Percentiles rank a stretch among this genome's conserved stretches.
Evolutionary conservation across 805 yeast genomes (phyloP).

Genomic region (Cyberlindnera mrakii): DNA sequence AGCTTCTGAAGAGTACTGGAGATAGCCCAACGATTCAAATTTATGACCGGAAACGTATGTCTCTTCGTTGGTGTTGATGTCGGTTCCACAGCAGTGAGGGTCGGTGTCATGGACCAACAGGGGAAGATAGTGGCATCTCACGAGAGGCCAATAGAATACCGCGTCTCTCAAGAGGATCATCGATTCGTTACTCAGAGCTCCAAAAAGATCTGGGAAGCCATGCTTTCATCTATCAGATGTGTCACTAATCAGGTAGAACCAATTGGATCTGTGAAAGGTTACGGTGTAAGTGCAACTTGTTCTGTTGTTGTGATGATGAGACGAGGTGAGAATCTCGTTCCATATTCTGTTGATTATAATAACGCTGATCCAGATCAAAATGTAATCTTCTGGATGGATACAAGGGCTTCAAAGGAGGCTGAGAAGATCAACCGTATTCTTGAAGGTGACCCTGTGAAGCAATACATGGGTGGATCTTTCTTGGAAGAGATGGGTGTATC

Average conservation of each 20-base stretch:
- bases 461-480: slow-evolving; percentile 36
- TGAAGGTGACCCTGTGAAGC: slow-evolving; percentile 16
- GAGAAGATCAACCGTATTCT: slow-evolving; percentile 11
- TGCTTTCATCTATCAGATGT: slow-evolving; percentile 22
- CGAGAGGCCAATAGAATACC: slow-evolving; percentile 21
- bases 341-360: slow-evolving; percentile 29
- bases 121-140: slow-evolving; percentile 13
- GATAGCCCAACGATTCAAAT: no score
- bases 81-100: slow-evolving; percentile 45
- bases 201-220: slow-evolving; percentile 29
- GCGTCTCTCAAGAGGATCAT: slow-evolving; percentile 14
- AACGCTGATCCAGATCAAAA: slow-evolving; percentile 26
- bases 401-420: slow-evolving; percentile 34
- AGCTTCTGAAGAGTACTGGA: no score
- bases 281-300: slow-evolving; percentile 51
- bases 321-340: slow-evolving; percentile 14
- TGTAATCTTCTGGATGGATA: slow-evolving; percentile 58
- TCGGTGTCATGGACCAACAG: slow-evolving; percentile 24
- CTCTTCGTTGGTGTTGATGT: slow-evolving; percentile 38
- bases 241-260: background rate
- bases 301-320: slow-evolving; percentile 43
- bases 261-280: slow-evolving; percentile 15
- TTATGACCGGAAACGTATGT: background rate
- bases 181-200: slow-evolving; percentile 36
- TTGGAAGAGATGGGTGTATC: slow-evolving; percentile 57